A percentile compares a stretch with the other conserved stretches of the same genome.
Evolutionary conservation across 2,329 filamentous ascomycete species (phyloP).

Genomic region (Ascochyta viciae-villosae): DNA sequence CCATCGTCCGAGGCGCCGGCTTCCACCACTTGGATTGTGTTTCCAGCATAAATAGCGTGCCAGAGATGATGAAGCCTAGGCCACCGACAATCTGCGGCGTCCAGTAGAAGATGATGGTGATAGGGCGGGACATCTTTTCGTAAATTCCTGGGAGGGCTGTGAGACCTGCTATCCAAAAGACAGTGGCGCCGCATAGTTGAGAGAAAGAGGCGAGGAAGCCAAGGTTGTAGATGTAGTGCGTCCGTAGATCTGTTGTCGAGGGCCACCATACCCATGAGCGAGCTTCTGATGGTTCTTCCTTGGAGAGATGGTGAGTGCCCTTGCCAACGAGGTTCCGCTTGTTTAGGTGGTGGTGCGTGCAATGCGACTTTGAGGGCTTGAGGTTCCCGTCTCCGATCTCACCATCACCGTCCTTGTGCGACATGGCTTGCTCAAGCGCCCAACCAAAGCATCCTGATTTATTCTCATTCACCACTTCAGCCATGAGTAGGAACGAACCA

Average conservation of each 20-base stretch:
- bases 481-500: slow-evolving; percentile 67
- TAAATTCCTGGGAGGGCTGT: slow-evolving; percentile 65
- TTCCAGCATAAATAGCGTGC: slow-evolving; percentile 69
- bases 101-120: slow-evolving; percentile 66
- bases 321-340: slow-evolving; percentile 41
- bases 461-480: slow-evolving; percentile 74
- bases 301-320: neutral
- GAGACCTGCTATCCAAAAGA: slow-evolving; percentile 71
- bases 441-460: slow-evolving; percentile 71
- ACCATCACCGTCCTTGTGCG: slow-evolving; percentile 30
- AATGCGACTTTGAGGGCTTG: slow-evolving; percentile 26
- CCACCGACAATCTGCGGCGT: slow-evolving; percentile 69
- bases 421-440: slow-evolving; percentile 64
- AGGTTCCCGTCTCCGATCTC: slow-evolving; percentile 5
- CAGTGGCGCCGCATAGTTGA: slow-evolving; percentile 65
- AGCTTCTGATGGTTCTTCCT: neutral
- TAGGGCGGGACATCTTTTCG: slow-evolving; percentile 56
- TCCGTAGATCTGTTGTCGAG: slow-evolving; percentile 61
- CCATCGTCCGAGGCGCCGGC: slow-evolving; percentile 63
- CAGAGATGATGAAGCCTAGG: slow-evolving; percentile 65
- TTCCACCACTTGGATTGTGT: slow-evolving; percentile 69
- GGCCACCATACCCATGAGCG: slow-evolving; percentile 67
- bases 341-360: slow-evolving; percentile 49
- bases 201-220: slow-evolving; percentile 67
- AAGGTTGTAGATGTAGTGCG: slow-evolving; percentile 67